These are phyloP conservation scores for Blastocystis hominis DNA, from an alignment of 352 stramenopile species.

Conservation along the genomic window DNA sequence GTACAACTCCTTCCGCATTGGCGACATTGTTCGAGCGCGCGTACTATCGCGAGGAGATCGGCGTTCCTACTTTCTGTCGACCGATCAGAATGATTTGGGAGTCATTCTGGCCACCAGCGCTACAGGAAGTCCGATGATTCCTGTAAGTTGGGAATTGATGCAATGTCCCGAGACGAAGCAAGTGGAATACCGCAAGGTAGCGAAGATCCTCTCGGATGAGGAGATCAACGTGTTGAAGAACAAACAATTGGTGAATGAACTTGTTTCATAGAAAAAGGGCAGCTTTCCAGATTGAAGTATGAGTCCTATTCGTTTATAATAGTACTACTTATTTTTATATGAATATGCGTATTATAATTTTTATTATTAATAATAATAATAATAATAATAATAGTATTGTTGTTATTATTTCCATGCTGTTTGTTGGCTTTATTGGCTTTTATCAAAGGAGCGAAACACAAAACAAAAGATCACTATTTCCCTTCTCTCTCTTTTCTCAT, in stretches of 20 bases:
- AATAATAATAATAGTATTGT: too few species aligned
- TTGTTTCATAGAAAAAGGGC: background rate
- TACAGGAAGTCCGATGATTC: slow-evolving; percentile 37
- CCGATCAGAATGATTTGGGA: slow-evolving; percentile 37
- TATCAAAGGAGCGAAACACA: too few species aligned
- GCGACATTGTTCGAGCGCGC: slow-evolving; percentile 42
- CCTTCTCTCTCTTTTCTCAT: background rate
- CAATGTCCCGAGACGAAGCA: slow-evolving; percentile 41
- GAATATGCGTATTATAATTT: background rate
- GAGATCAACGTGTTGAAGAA: slow-evolving; percentile 46
- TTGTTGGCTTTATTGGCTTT: too few species aligned
- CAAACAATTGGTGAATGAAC: slow-evolving; percentile 14
- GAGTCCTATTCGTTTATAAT: background rate
- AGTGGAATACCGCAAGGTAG: slow-evolving; percentile 51
- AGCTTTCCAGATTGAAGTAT: too few species aligned
- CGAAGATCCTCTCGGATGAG: slow-evolving; percentile 39
- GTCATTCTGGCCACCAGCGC: slow-evolving; percentile 43
- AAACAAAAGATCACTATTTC: too few species aligned
- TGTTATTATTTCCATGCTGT: too few species aligned
- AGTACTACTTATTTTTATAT: slow-evolving; percentile 12
- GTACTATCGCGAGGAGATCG: slow-evolving; percentile 40
- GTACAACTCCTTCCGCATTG: slow-evolving; percentile 56
- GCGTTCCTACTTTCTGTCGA: slow-evolving; percentile 55
- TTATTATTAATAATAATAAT: too few species aligned
- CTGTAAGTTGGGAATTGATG: slow-evolving; percentile 54